These are phyloP conservation scores for Aspergillus conjunctus DNA, from an alignment of 495 filamentous ascomycete genomes.

Conservation along the genomic window DNA sequence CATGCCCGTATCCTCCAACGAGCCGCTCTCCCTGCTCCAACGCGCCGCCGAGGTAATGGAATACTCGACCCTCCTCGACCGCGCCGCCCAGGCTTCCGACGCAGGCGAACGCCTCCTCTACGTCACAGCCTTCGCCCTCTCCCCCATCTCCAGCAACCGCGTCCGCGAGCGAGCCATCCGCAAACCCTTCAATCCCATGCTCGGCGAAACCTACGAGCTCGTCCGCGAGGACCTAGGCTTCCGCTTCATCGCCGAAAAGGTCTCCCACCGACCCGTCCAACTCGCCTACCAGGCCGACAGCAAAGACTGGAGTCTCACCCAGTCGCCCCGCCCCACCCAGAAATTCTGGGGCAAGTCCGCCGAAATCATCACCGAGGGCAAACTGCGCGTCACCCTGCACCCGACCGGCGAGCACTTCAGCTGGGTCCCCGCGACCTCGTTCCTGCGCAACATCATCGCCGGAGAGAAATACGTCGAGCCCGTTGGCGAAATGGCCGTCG, in stretches of 20 bases:
- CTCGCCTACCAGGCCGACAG: constrained; percentile 92
- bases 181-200: constrained; percentile 97
- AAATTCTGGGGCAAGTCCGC: constrained; percentile 99
- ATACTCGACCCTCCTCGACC: constrained; percentile 81
- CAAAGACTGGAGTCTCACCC: constrained; percentile 78
- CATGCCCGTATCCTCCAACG: constrained; percentile 97
- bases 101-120: constrained; percentile 73
- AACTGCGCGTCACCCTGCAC: constrained; percentile 73
- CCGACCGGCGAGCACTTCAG: constrained; percentile 74
- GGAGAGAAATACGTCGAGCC: constrained; percentile 99
- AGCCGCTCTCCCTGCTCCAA: constrained; percentile 86
- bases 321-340: constrained; percentile 84
- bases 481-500: constrained; percentile 79
- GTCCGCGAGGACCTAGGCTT: constrained; percentile 87
- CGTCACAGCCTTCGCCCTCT: constrained; percentile 88
- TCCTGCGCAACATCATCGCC: constrained; percentile 93
- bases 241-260: constrained; percentile 89
- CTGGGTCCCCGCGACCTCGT: constrained; percentile 82
- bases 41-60: constrained; percentile 86
- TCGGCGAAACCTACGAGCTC: constrained; percentile 94
- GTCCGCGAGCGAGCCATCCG: constrained; percentile 89
- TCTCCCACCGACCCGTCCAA: constrained; percentile 86
- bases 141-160: constrained; percentile 73
- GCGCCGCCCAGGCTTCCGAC: constrained; percentile 60
- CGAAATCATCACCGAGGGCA: constrained; percentile 89